These are phyloP conservation scores for Musa troglodytarum DNA, from an alignment of 176 grass and related monocot species.

Conservation along the genomic window DNA sequence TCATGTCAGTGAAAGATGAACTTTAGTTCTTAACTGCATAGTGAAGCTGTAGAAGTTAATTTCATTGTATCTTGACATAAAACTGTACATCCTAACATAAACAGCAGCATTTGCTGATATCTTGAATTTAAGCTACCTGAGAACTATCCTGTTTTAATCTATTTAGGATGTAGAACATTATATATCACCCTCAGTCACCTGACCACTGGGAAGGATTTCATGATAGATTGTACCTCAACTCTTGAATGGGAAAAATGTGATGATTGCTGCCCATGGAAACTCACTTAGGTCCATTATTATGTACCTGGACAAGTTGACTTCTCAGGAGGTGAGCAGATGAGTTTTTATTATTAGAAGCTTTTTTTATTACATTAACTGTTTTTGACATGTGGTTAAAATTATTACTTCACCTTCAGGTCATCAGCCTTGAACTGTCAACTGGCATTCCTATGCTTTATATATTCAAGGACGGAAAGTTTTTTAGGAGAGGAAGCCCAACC, in stretches of 20 bases:
- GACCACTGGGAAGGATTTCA: not conserved
- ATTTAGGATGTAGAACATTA: not conserved
- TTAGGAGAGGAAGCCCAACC: constrained; percentile 71
- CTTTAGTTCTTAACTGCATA: too few species aligned
- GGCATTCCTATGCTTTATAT: constrained; percentile 98
- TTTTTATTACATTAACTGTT: constrained; percentile 3
- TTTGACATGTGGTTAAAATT: constrained; percentile 4
- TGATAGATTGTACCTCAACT: constrained; percentile 43
- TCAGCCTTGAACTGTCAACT: constrained; percentile 86
- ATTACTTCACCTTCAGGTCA: constrained; percentile 46
- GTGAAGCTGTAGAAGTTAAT: too few species aligned
- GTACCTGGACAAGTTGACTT: constrained; percentile 90
- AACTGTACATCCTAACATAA: not conserved
- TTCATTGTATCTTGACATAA: not conserved
- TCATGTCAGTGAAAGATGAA: too few species aligned
- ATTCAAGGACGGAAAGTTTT: constrained; percentile 91
- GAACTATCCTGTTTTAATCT: not conserved
- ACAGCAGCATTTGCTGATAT: not conserved
- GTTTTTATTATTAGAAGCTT: constrained; percentile 1
- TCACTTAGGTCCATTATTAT: constrained; percentile 96
- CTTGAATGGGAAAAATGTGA: constrained; percentile 69
- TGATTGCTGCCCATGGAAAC: constrained; percentile 96
- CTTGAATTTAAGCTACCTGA: not conserved
- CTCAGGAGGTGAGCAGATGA: constrained; percentile 56
- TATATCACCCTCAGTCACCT: not conserved